Evolutionary conservation across 2,329 filamentous ascomycete species (phyloP).

Genomic region (Cladophialophora immunda): DNA sequence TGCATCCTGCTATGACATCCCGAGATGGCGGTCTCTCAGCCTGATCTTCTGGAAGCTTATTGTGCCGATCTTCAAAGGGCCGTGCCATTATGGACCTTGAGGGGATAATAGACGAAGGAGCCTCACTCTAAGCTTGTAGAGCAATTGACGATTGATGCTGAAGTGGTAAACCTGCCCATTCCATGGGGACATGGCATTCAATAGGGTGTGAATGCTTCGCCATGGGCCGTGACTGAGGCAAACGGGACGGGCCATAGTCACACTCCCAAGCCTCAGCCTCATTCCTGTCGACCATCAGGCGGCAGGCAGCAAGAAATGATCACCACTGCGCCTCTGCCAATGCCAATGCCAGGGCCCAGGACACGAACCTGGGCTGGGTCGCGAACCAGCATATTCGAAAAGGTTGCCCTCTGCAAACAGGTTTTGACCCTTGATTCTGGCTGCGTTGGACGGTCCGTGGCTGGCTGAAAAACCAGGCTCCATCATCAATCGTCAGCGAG

Average conservation of each 20-base stretch:
- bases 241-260: background rate
- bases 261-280: background rate
- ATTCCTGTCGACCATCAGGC: background rate
- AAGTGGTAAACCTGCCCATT: background rate
- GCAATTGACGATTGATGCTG: background rate
- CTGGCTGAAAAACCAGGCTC: conserved; percentile 13
- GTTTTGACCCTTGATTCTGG: background rate
- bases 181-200: background rate
- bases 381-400: background rate
- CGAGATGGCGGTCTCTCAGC: background rate
- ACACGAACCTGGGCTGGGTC: background rate
- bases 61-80: background rate
- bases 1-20: conserved; percentile 8
- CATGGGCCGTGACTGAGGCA: background rate
- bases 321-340: background rate
- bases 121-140: background rate
- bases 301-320: background rate
- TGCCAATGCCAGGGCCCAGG: no score
- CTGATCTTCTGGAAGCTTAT: background rate
- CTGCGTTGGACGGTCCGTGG: background rate
- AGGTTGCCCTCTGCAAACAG: background rate
- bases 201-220: background rate
- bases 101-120: background rate
- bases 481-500: background rate
- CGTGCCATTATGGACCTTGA: conserved; percentile 4